Percentiles rank a stretch among this genome's conserved stretches.
These are phyloP conservation scores for Leishmania aethiopica DNA, from an alignment of 208 protist genomes.

Conservation along the genomic window DNA sequence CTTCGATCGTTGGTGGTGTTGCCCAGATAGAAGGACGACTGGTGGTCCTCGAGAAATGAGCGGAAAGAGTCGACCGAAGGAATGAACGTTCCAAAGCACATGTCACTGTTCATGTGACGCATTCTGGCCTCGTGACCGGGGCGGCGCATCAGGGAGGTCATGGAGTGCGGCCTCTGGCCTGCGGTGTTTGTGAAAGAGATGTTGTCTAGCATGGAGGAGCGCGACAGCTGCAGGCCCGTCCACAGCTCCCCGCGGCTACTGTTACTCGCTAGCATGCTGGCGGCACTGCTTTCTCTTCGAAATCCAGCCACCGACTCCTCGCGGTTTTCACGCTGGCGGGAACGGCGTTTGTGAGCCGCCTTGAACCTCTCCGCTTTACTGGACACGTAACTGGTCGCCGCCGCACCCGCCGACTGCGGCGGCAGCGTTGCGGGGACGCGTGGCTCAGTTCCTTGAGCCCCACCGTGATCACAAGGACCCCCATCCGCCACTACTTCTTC, in stretches of 20 bases:
- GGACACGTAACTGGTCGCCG: not conserved
- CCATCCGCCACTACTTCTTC: not conserved
- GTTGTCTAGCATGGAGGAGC: not conserved
- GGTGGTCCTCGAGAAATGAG: conserved; percentile 7
- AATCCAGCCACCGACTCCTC: not conserved
- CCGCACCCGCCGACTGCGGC: not conserved
- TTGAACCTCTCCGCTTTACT: not conserved
- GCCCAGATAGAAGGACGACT: not conserved
- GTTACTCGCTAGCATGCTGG: not conserved
- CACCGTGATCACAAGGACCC: not conserved
- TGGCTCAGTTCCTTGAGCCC: not conserved
- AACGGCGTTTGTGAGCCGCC: not conserved
- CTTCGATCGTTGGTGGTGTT: not conserved
- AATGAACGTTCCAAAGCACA: conserved; percentile 7
- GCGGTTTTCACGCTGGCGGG: not conserved
- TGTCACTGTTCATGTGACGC: conserved; percentile 14
- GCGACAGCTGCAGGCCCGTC: conserved; percentile 9
- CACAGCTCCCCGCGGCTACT: conserved; percentile 1
- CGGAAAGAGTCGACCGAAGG: conserved; percentile 2
- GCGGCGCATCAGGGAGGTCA: not conserved
- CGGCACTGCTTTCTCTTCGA: not conserved
- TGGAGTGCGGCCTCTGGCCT: not conserved
- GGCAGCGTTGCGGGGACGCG: not conserved
- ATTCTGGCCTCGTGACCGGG: not conserved
- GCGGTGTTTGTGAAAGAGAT: not conserved